A percentile compares a stretch with the other conserved stretches of the same genome.
phyloP scores from a whole-genome alignment of 2,329 filamentous ascomycete genomes.

The Penicillium sp. region DNA sequence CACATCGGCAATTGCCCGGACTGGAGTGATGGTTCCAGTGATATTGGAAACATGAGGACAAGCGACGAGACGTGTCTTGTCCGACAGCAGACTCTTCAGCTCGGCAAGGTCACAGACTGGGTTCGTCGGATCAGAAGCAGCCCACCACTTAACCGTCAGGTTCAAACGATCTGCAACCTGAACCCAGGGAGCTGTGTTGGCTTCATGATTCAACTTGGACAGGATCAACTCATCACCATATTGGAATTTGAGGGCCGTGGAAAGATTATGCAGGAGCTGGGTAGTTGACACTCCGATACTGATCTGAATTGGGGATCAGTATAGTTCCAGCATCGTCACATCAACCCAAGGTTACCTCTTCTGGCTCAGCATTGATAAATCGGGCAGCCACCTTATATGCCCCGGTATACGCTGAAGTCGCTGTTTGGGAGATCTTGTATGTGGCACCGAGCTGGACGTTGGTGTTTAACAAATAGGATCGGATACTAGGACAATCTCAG shows the following conservation, averaged over 20 bases:
- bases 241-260: slow-evolving; percentile 53
- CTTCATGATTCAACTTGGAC: slow-evolving; percentile 72
- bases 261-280: slow-evolving; percentile 71
- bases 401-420: slow-evolving; percentile 58
- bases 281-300: slow-evolving; percentile 69
- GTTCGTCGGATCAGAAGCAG: slow-evolving; percentile 49
- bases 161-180: slow-evolving; percentile 61
- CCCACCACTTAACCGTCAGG: slow-evolving; percentile 70
- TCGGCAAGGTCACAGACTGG: slow-evolving; percentile 59
- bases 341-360: slow-evolving; percentile 54
- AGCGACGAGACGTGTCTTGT: slow-evolving; percentile 66
- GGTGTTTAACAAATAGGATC: slow-evolving; percentile 62
- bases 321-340: neutral
- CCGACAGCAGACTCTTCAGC: slow-evolving; percentile 58
- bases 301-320: slow-evolving; percentile 11
- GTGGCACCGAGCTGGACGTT: slow-evolving; percentile 76
- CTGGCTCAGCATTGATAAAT: slow-evolving; percentile 65
- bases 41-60: slow-evolving; percentile 75
- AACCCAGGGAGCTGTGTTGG: slow-evolving; percentile 73
- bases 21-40: slow-evolving; percentile 63
- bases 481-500: slow-evolving; percentile 49
- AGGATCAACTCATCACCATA: slow-evolving; percentile 66
- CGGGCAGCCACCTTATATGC: slow-evolving; percentile 65
- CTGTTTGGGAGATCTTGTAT: slow-evolving; percentile 60
- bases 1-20: slow-evolving; percentile 34